A percentile compares a stretch with the other conserved stretches of the same genome.
These are phyloP conservation scores for Trypanosoma avium DNA, from an alignment of 208 protist species.

Conservation along the genomic window DNA sequence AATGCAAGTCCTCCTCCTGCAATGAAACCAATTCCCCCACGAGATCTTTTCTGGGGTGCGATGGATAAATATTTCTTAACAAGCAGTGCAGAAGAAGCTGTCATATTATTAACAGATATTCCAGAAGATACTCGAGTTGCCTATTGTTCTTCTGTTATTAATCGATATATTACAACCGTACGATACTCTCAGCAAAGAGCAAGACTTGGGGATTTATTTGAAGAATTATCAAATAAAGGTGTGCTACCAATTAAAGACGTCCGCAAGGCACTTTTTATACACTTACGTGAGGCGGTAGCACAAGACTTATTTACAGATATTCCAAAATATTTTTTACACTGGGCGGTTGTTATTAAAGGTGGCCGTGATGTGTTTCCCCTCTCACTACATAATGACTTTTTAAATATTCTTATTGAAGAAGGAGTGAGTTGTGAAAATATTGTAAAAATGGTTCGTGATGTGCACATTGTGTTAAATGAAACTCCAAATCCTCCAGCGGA, in stretches of 20 bases:
- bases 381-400: constrained; percentile 65
- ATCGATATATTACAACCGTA: constrained; percentile 72
- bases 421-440: constrained; percentile 41
- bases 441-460: constrained; percentile 46
- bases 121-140: constrained; percentile 40
- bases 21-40: constrained; percentile 41
- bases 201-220: constrained; percentile 79
- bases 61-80: constrained; percentile 84
- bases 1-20: constrained; percentile 16
- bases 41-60: constrained; percentile 64
- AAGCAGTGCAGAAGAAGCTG: constrained; percentile 55
- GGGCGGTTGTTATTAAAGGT: constrained; percentile 68
- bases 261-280: constrained; percentile 53
- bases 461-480: constrained; percentile 41
- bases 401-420: constrained; percentile 71
- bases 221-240: constrained; percentile 43
- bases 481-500: constrained; percentile 30
- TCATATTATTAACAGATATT: constrained; percentile 41
- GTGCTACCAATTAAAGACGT: constrained; percentile 47
- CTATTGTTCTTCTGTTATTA: constrained; percentile 60
- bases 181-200: constrained; percentile 66
- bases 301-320: constrained; percentile 72
- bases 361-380: constrained; percentile 58
- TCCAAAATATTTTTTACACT: constrained; percentile 77
- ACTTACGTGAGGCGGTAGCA: constrained; percentile 53